phyloP scores from a whole-genome alignment of 2,329 filamentous ascomycete species.

The Aspergillus hortae region DNA sequence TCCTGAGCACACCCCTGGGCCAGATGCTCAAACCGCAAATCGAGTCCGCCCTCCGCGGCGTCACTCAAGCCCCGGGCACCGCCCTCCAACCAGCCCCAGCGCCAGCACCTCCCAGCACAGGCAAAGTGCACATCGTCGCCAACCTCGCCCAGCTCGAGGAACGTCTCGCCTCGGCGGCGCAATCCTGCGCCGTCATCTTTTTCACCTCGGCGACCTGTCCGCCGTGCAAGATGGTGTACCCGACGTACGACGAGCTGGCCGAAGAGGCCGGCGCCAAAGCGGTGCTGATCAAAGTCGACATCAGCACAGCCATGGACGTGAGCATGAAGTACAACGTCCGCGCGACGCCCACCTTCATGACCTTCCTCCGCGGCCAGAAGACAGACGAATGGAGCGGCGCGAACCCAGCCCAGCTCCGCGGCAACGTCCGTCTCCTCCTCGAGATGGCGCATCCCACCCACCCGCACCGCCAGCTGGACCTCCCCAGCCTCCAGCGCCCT shows the following conservation, averaged over 20 bases:
- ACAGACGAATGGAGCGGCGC: constrained; percentile 79
- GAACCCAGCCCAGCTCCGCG: constrained; percentile 63
- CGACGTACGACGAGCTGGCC: constrained; percentile 75
- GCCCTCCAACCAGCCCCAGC: constrained; percentile 15
- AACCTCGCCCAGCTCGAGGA: constrained; percentile 59
- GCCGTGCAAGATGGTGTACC: constrained; percentile 80
- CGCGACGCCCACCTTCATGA: constrained; percentile 85
- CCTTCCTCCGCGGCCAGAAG: constrained; percentile 72
- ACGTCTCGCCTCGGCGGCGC: constrained; percentile 57
- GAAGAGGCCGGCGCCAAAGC: constrained; percentile 66
- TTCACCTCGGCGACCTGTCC: constrained; percentile 87
- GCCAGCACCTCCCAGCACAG: constrained; percentile 19
- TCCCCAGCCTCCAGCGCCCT: constrained; percentile 66
- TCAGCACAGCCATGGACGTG: constrained; percentile 62
- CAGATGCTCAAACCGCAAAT: constrained; percentile 80
- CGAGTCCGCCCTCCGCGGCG: constrained; percentile 59
- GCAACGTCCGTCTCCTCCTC: constrained; percentile 69
- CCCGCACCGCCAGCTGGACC: constrained; percentile 65
- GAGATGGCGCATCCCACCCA: constrained; percentile 74
- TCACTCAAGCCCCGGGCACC: constrained; percentile 55
- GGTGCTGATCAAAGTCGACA: constrained; percentile 78
- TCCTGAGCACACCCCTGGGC: constrained; percentile 82
- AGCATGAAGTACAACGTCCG: constrained; percentile 64
- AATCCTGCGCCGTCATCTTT: constrained; percentile 76
- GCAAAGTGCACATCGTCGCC: constrained; percentile 60